Conservation (phyloP, 164 flowering plant species). For the Nymphaea thermarum region DNA sequence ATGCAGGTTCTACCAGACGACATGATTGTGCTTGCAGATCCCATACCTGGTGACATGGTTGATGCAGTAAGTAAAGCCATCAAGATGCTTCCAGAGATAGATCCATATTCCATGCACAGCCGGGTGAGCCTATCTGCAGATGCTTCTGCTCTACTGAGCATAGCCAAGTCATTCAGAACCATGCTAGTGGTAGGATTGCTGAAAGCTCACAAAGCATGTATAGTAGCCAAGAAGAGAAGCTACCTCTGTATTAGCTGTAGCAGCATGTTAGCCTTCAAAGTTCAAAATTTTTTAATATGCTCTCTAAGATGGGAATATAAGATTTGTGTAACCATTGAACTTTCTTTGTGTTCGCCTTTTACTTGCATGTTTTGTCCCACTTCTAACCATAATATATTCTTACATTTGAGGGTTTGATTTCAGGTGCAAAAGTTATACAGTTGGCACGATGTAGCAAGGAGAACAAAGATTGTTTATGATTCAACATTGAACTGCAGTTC, state of each 20-base stretch:
- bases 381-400: not conserved
- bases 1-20: constrained; percentile 89
- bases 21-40: constrained; percentile 89
- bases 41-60: constrained; percentile 90
- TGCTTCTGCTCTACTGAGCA: not conserved
- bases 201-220: not conserved
- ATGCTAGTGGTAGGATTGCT: not conserved
- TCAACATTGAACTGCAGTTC: constrained; percentile 60
- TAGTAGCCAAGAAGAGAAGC: not conserved
- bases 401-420: not conserved
- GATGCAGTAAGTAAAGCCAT: constrained; percentile 69
- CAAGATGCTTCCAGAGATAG: constrained; percentile 67
- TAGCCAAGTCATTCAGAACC: not conserved
- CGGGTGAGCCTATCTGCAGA: constrained; percentile 40
- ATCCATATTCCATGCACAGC: constrained; percentile 83
- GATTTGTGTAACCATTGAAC: too few species aligned
- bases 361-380: too few species aligned
- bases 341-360: too few species aligned
- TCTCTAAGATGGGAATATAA: too few species aligned
- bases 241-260: not conserved
- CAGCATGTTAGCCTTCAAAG: not conserved
- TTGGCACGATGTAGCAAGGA: constrained; percentile 96
- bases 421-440: constrained; percentile 82
- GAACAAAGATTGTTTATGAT: constrained; percentile 86
- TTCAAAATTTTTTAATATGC: too few species aligned